Conservation (phyloP, 805 yeast genomes). For the Limtongozyma cylindracea region DNA sequence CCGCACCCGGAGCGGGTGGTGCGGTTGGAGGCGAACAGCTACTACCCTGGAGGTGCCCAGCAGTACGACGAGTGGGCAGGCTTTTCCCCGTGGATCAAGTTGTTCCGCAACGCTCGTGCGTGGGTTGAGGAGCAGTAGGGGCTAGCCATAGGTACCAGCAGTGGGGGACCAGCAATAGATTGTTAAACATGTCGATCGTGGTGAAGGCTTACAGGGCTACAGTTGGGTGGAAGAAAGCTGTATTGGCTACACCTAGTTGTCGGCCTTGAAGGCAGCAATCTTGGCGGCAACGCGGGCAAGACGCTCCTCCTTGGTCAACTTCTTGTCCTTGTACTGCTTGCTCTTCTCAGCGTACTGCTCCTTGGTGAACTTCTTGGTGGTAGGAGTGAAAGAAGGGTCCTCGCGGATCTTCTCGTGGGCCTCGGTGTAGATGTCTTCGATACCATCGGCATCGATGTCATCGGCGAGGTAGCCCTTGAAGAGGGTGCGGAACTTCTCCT, state of each 20-base stretch:
- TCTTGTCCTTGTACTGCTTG: conserved; percentile 71
- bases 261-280: conserved; percentile 72
- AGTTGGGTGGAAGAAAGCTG: no score
- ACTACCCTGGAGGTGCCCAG: conserved; percentile 53
- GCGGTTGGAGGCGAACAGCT: conserved; percentile 74
- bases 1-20: conserved; percentile 96
- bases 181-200: no score
- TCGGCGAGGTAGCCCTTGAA: conserved; percentile 94
- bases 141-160: no score
- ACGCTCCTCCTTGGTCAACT: conserved; percentile 84
- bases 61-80: conserved; percentile 45
- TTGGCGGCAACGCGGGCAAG: conserved; percentile 71
- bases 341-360: conserved; percentile 95
- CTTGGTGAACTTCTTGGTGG: conserved; percentile 86
- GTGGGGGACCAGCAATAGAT: no score
- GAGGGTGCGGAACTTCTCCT: conserved; percentile 92
- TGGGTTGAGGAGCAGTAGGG: conserved; percentile 54
- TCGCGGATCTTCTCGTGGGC: conserved; percentile 95
- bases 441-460: conserved; percentile 88
- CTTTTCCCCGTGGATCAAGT: conserved; percentile 86
- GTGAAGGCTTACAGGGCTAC: no score
- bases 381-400: conserved; percentile 77
- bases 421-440: conserved; percentile 85
- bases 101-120: conserved; percentile 78
- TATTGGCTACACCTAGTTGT: no score